Percentiles rank a stretch among this genome's conserved stretches.
phyloP scores from a whole-genome alignment of 2,329 filamentous ascomycete species.

The Raffaelea albimanens region DNA sequence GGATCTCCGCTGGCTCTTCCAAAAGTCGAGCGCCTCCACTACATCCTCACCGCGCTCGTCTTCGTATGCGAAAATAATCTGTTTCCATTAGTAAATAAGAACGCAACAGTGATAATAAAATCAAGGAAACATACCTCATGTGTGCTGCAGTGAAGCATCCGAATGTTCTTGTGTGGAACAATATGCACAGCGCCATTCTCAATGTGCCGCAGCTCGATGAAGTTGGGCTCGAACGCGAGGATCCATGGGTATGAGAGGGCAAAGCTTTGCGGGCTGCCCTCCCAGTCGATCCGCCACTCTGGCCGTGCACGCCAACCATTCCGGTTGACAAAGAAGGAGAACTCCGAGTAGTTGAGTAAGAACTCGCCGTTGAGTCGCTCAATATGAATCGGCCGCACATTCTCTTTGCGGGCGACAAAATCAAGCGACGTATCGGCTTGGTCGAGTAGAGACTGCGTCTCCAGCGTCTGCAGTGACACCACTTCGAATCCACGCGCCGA shows the following conservation, averaged over 20 bases:
- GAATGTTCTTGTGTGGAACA: conserved; percentile 89
- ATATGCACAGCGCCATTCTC: conserved; percentile 94
- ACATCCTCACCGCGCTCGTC: conserved; percentile 90
- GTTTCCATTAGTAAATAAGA: conserved; percentile 14
- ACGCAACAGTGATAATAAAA: conserved; percentile 39
- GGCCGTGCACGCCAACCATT: conserved; percentile 95
- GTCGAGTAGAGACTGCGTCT: conserved; percentile 92
- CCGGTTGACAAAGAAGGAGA: conserved; percentile 97
- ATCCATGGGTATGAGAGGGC: conserved; percentile 96
- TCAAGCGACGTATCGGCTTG: conserved; percentile 97
- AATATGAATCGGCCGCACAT: conserved; percentile 91
- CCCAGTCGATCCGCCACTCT: conserved; percentile 97
- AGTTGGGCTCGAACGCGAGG: conserved; percentile 91
- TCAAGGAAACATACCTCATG: conserved; percentile 62
- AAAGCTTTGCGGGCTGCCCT: conserved; percentile 84
- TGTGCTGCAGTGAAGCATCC: conserved; percentile 94
- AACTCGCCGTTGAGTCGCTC: conserved; percentile 96
- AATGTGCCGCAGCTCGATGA: conserved; percentile 92
- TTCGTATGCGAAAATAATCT: conserved; percentile 98
- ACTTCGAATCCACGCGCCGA: conserved; percentile 96
- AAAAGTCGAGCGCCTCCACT: conserved; percentile 93
- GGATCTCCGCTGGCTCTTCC: conserved; percentile 56
- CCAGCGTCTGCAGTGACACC: conserved; percentile 91
- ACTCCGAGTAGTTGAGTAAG: conserved; percentile 94
- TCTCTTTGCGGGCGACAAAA: conserved; percentile 90